These are phyloP conservation scores for Salvia sclarea DNA, from an alignment of 305 asterid genomes.

Conservation along the genomic window DNA sequence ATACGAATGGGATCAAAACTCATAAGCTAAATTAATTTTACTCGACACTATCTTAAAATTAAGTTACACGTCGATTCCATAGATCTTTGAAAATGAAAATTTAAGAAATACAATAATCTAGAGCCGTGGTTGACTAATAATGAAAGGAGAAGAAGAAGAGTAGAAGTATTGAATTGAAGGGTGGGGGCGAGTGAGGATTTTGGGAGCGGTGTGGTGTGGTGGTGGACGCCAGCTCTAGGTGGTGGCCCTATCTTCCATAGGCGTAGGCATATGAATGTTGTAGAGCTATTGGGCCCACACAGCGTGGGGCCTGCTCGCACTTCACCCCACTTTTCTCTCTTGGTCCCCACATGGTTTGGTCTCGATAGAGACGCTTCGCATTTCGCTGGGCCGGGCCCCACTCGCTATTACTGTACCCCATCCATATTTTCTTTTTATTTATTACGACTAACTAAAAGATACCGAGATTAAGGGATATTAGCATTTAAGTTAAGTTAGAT, in stretches of 20 bases:
- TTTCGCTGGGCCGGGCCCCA: slow-evolving; percentile 31
- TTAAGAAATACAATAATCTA: not conserved
- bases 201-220: slow-evolving; percentile 21
- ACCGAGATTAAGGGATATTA: no score
- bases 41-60: no score
- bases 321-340: slow-evolving; percentile 34
- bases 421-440: not conserved
- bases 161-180: slow-evolving; percentile 20
- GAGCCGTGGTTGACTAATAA: not conserved
- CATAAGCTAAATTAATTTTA: no score
- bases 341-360: slow-evolving; percentile 50
- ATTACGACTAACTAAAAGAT: no score
- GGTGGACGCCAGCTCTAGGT: slow-evolving; percentile 49
- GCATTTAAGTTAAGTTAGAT: no score
- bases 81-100: no score
- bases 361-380: slow-evolving; percentile 35
- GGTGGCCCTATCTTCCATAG: slow-evolving; percentile 21
- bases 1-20: no score
- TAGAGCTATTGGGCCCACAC: slow-evolving; percentile 34
- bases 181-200: slow-evolving; percentile 3
- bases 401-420: not conserved
- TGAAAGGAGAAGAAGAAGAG: not conserved
- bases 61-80: no score
- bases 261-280: slow-evolving; percentile 26
- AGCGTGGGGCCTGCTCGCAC: slow-evolving; percentile 33